Percentiles rank a stretch among this genome's conserved stretches.
Evolutionary conservation across 2,329 filamentous ascomycete species (phyloP).

Genomic region (Catunica adiposa): DNA sequence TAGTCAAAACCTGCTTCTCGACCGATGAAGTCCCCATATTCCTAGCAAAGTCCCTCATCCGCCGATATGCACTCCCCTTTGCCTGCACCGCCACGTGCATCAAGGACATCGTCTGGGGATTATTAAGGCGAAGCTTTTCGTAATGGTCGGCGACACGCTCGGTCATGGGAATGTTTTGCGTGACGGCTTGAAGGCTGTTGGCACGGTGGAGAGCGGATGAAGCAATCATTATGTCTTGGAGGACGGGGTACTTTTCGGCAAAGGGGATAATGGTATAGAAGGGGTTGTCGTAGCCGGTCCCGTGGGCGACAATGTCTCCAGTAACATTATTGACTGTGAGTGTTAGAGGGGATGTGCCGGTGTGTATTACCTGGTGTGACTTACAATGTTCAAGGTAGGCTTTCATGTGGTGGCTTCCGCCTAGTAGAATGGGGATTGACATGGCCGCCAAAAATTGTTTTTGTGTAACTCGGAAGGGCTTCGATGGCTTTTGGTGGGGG

Average conservation of each 20-base stretch:
- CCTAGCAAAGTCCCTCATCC: not conserved
- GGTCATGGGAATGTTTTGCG: no score
- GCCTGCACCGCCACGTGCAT: not conserved
- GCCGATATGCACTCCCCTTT: not conserved
- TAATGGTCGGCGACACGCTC: no score
- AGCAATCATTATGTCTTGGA: conserved; percentile 32
- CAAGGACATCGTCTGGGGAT: no score
- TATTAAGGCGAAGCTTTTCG: no score
- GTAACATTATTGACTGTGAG: conserved; percentile 29
- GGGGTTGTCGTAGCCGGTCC: conserved; percentile 29
- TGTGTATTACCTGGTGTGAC: conserved; percentile 16
- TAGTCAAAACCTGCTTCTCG: not conserved
- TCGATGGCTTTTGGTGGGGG: no score
- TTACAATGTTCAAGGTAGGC: not conserved
- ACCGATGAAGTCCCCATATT: not conserved
- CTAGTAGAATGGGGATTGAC: not conserved
- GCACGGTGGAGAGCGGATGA: conserved; percentile 34
- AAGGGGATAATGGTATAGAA: conserved; percentile 33
- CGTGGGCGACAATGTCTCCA: conserved; percentile 35
- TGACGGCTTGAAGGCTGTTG: conserved; percentile 18
- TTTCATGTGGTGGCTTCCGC: not conserved
- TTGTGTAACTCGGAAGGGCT: not conserved
- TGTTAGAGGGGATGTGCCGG: not conserved
- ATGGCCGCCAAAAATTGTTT: not conserved
- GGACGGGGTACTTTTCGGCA: conserved; percentile 28